Evolutionary conservation across 129 eudicot species (phyloP), one percentile per base, ranked within the genome.

Genomic region (carrot (Daucus carota)): DNA sequence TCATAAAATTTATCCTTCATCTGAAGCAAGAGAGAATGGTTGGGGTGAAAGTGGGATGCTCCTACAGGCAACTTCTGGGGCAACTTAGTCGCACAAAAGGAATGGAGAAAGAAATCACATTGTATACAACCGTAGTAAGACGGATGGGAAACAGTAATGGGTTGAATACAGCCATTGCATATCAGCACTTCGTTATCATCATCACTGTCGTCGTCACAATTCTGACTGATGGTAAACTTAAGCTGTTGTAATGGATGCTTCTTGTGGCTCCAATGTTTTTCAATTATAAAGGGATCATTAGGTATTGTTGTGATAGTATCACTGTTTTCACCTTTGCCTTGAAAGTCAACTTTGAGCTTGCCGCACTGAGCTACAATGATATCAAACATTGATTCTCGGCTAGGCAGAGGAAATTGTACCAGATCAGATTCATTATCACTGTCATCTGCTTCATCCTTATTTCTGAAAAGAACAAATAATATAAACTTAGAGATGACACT

Each of bases 131-230:
- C 57, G 20, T 48, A 48, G 22, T 48, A 48, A 48, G n/a, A 2
- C 7, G 2, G 57, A 18, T 48, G 57, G 1, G 24, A 48, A 48
- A 48, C 24, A 48, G 24, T 48, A 3, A 48, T 48, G 1, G 57
- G n/a, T 17, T 48, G 57, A 17, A 48, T 18, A 17, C 54, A 47
- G 8, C 73, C 76, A 43, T 78, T 28, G 63, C 85, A 74, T 68
- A 62, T 26, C 38, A 62, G 12, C 69, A n/a, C n/a, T n/a, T 48
- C 44, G 57, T 50, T 46, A 0, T 22, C 1, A 11, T 44, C 33
- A 26, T 44, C 3, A 5, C 20, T 28, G 3, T 7, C 75, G 46
- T 8, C 10, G 26, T 14, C 11, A 7, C 36, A 5, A 0, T 62
- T 29, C 36, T 62, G 32, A 54, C 29, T 0, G 74, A 70, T 9